Percentiles rank a stretch among this genome's conserved stretches.
Conservation (phyloP, 1,139 yeast genomes). For the Geotrichum carabidarum region DNA sequence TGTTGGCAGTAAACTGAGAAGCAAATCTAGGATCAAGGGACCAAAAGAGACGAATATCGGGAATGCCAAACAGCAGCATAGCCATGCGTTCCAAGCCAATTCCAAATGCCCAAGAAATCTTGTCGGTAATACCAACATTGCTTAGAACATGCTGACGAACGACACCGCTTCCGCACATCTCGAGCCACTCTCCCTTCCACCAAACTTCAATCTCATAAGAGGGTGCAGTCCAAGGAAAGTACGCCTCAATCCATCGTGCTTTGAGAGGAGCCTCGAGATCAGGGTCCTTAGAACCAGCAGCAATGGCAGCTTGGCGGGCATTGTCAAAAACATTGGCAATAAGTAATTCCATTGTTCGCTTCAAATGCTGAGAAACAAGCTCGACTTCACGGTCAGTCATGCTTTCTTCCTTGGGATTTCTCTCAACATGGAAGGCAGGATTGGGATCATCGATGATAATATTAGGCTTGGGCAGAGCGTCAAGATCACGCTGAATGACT, state of each 20-base stretch:
- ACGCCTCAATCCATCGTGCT: conserved; percentile 93
- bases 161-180: conserved; percentile 94
- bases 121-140: conserved; percentile 59
- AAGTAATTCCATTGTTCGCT: conserved; percentile 75
- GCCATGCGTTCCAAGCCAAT: conserved; percentile 93
- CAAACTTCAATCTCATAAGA: conserved; percentile 98
- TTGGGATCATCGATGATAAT: conserved; percentile 71
- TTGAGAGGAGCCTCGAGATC: conserved; percentile 70
- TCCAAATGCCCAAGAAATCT: conserved; percentile 97
- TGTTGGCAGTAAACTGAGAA: conserved; percentile 61
- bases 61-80: conserved; percentile 89
- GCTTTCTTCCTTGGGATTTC: conserved; percentile 74
- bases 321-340: conserved; percentile 79
- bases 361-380: conserved; percentile 70
- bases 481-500: conserved; percentile 53
- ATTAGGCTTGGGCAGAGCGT: conserved; percentile 61
- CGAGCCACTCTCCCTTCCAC: conserved; percentile 99
- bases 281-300: conserved; percentile 59
- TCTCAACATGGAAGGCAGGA: conserved; percentile 48
- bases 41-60: conserved; percentile 95
- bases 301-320: conserved; percentile 62
- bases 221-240: conserved; percentile 98
- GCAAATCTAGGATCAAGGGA: conserved; percentile 72
- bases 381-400: conserved; percentile 67
- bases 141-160: conserved; percentile 73